A percentile compares a stretch with the other conserved stretches of the same genome.
Conservation (phyloP, 2,329 filamentous ascomycete genomes). For the Talaromyces atroroseus region DNA sequence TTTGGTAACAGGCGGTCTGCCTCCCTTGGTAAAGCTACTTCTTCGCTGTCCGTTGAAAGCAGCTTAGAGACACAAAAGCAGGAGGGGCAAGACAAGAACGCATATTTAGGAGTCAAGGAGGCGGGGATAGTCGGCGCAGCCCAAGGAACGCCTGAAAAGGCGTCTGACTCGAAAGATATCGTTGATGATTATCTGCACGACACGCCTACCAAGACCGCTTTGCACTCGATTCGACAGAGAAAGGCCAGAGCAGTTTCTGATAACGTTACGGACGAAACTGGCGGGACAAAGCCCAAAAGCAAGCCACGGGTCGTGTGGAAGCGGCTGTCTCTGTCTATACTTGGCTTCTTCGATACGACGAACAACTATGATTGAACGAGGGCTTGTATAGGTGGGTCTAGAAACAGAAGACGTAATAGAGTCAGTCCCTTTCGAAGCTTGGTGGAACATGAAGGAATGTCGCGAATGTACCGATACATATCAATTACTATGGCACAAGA, state of each 20-base stretch:
- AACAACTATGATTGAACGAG: background rate
- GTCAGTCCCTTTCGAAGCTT: background rate
- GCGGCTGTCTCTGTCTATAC: conserved; percentile 12
- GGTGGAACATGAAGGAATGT: background rate
- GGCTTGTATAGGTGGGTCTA: conserved; percentile 1
- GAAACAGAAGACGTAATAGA: conserved; percentile 5
- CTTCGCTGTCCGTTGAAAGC: conserved; percentile 14
- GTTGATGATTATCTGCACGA: background rate
- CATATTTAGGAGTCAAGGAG: background rate
- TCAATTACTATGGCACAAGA: background rate
- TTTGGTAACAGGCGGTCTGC: conserved; percentile 67
- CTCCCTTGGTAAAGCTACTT: conserved; percentile 41
- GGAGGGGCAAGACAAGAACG: background rate
- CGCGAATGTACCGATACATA: background rate
- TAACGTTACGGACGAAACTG: background rate
- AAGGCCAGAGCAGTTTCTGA: conserved; percentile 2
- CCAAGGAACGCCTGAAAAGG: background rate
- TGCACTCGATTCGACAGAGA: conserved; percentile 7
- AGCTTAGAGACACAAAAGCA: conserved; percentile 14
- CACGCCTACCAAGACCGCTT: conserved; percentile 3
- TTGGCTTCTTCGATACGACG: conserved; percentile 5
- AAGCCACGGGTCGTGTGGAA: conserved; percentile 12
- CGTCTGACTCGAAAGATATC: background rate
- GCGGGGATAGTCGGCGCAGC: background rate
- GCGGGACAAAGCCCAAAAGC: conserved; percentile 2